Conservation (phyloP, 768 basidiomycete genomes). For the Panellus pusillus region DNA sequence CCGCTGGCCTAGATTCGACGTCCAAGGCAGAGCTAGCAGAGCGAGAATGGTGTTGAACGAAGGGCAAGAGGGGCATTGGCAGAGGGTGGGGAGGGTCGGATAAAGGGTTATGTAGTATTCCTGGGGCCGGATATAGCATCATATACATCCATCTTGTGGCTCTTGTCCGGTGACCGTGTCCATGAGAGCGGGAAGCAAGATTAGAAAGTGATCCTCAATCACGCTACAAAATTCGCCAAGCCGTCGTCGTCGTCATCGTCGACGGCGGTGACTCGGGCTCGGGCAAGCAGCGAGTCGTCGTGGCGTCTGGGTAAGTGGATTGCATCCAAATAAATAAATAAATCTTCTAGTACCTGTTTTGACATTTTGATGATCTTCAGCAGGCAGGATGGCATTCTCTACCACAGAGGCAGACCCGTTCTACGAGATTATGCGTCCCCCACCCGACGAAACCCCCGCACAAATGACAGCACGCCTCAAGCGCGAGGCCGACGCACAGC, state of each 20-base stretch:
- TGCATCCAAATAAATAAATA: too few species aligned
- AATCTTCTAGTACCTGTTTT: too few species aligned
- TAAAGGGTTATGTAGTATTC: slow-evolving; percentile 9
- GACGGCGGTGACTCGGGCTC: too few species aligned
- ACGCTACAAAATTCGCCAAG: too few species aligned
- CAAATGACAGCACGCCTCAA: slow-evolving; percentile 47
- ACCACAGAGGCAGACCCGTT: slow-evolving; percentile 37
- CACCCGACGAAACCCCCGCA: slow-evolving; percentile 51
- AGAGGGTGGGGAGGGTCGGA: background rate
- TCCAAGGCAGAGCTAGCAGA: background rate
- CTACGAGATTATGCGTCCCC: slow-evolving; percentile 47
- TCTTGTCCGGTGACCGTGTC: too few species aligned
- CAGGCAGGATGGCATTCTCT: slow-evolving; percentile 8
- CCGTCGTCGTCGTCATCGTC: too few species aligned
- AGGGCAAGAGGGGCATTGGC: slow-evolving; percentile 6
- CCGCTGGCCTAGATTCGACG: background rate
- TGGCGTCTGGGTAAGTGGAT: too few species aligned
- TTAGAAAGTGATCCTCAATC: too few species aligned
- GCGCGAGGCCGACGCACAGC: slow-evolving; percentile 49
- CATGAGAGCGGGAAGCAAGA: too few species aligned
- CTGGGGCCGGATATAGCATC: too few species aligned
- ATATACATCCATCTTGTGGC: too few species aligned
- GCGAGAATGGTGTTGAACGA: background rate
- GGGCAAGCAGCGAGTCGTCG: too few species aligned
- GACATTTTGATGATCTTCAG: slow-evolving; percentile 7